These are phyloP conservation scores for Camelina neglecta DNA, from an alignment of 345 rosid species.

Conservation along the genomic window DNA sequence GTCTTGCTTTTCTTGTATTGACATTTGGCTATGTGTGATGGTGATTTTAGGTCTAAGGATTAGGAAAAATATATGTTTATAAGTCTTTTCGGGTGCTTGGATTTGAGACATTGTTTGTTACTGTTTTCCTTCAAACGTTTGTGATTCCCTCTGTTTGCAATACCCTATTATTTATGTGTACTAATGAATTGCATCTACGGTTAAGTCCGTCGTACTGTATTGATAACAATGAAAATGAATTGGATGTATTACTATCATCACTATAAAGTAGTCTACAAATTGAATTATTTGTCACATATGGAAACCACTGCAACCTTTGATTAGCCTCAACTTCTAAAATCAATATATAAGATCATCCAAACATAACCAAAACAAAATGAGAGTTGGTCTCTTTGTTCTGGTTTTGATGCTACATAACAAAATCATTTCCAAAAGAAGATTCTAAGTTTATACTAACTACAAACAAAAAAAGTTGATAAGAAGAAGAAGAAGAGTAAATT, in stretches of 20 bases:
- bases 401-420: not conserved
- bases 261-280: too few species aligned
- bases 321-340: constrained; percentile 6
- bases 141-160: not conserved
- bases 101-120: constrained; percentile 27
- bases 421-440: not conserved
- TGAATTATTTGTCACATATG: too few species aligned
- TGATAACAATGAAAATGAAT: too few species aligned
- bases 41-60: constrained; percentile 8
- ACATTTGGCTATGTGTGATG: constrained; percentile 32
- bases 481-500: not conserved
- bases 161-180: not conserved
- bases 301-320: not conserved
- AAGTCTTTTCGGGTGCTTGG: constrained; percentile 27
- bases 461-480: not conserved
- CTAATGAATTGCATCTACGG: too few species aligned
- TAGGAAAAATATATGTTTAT: constrained; percentile 35
- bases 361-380: not conserved
- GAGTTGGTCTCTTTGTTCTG: not conserved
- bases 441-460: not conserved
- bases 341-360: constrained; percentile 21
- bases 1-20: constrained; percentile 20
- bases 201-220: too few species aligned
- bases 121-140: not conserved
- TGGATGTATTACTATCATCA: too few species aligned